Evolutionary conservation across 2,329 filamentous ascomycete genomes (phyloP).

Genomic region (Exophiala lecanii-corni): DNA sequence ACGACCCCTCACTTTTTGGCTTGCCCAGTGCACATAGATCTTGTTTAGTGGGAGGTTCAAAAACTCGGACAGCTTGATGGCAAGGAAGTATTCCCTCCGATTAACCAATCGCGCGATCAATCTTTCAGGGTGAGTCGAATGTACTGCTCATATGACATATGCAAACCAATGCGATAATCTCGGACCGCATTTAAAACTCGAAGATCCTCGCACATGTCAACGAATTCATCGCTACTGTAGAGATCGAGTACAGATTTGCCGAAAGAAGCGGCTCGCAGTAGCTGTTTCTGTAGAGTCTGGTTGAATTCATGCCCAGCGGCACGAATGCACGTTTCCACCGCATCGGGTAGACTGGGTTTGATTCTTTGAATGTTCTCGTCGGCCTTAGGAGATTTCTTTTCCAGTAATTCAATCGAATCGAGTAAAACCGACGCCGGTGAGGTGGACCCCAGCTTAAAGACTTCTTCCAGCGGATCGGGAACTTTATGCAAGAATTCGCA

Average conservation of each 20-base stretch:
- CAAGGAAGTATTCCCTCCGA: slow-evolving; percentile 84
- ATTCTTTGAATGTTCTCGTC: slow-evolving; percentile 98
- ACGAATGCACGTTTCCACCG: slow-evolving; percentile 88
- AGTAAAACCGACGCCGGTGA: slow-evolving; percentile 88
- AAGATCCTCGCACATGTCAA: slow-evolving; percentile 93
- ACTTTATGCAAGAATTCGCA: slow-evolving; percentile 98
- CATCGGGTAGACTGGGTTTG: slow-evolving; percentile 77
- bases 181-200: slow-evolving; percentile 89
- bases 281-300: slow-evolving; percentile 86
- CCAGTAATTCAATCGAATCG: slow-evolving; percentile 85
- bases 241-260: slow-evolving; percentile 96
- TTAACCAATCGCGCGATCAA: slow-evolving; percentile 83
- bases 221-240: slow-evolving; percentile 97
- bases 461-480: slow-evolving; percentile 76
- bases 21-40: slow-evolving; percentile 97
- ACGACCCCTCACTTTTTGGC: slow-evolving; percentile 84
- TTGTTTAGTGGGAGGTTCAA: slow-evolving; percentile 78
- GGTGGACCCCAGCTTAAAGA: slow-evolving; percentile 83
- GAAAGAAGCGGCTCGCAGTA: slow-evolving; percentile 94
- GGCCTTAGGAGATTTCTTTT: slow-evolving; percentile 90
- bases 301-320: slow-evolving; percentile 91
- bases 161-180: slow-evolving; percentile 85
- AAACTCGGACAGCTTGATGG: slow-evolving; percentile 82
- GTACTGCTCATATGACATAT: slow-evolving; percentile 90
- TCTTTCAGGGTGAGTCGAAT: slow-evolving; percentile 83